phyloP scores from a whole-genome alignment of 257 asterid species.

The Scutellaria minor region DNA sequence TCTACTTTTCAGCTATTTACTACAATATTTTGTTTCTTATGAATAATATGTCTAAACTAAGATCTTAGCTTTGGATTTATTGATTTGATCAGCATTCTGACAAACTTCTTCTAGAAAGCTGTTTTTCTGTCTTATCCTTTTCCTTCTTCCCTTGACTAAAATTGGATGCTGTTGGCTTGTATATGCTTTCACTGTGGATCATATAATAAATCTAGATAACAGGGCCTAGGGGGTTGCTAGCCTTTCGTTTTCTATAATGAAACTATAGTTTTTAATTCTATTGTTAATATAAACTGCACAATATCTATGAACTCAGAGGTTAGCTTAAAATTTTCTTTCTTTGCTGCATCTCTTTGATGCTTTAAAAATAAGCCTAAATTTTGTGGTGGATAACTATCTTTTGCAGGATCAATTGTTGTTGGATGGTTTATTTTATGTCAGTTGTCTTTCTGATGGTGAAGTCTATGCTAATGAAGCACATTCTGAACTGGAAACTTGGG shows the following conservation, averaged over 20 bases:
- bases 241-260: slow-evolving; percentile 20
- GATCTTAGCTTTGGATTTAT: slow-evolving; percentile 5
- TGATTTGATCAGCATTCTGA: neutral
- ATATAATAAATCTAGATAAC: slow-evolving; percentile 17
- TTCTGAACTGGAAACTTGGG: slow-evolving; percentile 52
- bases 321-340: slow-evolving; percentile 1
- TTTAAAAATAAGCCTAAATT: slow-evolving; percentile 21
- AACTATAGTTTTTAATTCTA: neutral
- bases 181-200: neutral
- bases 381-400: slow-evolving; percentile 24
- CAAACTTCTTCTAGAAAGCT: neutral
- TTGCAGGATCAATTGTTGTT: slow-evolving; percentile 72
- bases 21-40: neutral
- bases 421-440: slow-evolving; percentile 51
- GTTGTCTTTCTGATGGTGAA: slow-evolving; percentile 38
- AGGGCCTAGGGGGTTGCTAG: neutral
- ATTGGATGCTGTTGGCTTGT: neutral
- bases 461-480: slow-evolving; percentile 41
- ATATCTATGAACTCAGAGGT: slow-evolving; percentile 25
- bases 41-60: neutral
- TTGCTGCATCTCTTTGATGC: slow-evolving; percentile 28
- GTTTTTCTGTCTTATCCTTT: neutral
- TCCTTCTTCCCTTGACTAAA: neutral
- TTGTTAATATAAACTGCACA: slow-evolving; percentile 1
- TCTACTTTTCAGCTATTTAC: no score